These are phyloP conservation scores for Plasmodium malariae DNA, from an alignment of 169 alveolate species.

Conservation along the genomic window DNA sequence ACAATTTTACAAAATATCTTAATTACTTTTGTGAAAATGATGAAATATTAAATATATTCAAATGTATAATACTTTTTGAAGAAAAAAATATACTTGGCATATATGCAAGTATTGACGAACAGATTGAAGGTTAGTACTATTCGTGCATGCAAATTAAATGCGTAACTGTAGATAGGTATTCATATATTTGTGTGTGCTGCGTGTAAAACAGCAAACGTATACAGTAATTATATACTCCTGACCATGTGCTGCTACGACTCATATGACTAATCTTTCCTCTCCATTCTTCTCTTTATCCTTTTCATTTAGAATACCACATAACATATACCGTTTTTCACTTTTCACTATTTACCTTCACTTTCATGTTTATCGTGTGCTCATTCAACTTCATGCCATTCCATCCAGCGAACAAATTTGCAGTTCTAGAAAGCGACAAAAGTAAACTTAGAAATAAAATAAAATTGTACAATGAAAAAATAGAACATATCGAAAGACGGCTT, in stretches of 20 bases:
- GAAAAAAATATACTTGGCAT: conserved; percentile 23
- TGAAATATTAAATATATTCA: background rate
- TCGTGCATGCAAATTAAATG: no score
- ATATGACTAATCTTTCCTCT: no score
- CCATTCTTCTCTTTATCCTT: no score
- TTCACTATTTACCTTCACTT: no score
- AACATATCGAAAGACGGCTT: conserved; percentile 23
- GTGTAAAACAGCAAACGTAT: no score
- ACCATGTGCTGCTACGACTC: no score
- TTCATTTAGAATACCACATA: no score
- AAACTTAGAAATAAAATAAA: conserved; percentile 7
- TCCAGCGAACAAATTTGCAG: conserved; percentile 17
- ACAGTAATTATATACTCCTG: no score
- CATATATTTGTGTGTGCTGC: no score
- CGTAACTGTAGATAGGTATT: no score
- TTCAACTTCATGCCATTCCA: background rate
- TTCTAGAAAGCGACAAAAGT: conserved; percentile 26
- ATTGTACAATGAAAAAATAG: conserved; percentile 6
- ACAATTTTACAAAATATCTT: conserved; percentile 34
- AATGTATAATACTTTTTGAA: conserved; percentile 30
- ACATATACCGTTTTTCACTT: no score
- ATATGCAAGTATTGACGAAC: conserved; percentile 12
- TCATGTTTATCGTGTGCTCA: no score
- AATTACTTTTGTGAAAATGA: conserved; percentile 9
- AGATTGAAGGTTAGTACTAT: conserved; percentile 21